Base-by-base conservation (phyloP, 768 basidiomycete species). In the Pleurotus ostreatus region DNA sequence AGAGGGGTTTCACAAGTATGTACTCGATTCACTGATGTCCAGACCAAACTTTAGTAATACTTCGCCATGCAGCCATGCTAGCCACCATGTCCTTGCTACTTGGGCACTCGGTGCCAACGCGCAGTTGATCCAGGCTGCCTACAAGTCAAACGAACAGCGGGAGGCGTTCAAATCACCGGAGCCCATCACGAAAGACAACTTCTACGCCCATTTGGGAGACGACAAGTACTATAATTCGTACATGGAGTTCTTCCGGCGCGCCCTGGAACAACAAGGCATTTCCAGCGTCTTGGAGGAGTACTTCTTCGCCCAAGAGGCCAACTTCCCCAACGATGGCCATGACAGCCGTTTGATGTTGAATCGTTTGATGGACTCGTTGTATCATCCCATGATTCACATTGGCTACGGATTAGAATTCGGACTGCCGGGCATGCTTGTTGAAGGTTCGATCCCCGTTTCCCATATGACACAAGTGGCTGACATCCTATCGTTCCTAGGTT, bases 321-420 rank as follows among this genome's bases (percentile, higher is more conserved):
- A 87, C 55, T 69, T 77, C 45, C 71, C 68, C 13, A n/a, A 39
- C 2, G 38, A 23, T n/a, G 37, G 37, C 0, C 30, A 30, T 11
- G 8, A 3, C 30, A 30, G 8, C 9, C 30, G 30, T 30, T 68
- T 75, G 57, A 84, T 89, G 83, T 62, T 88, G 12, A 75, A 73
- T 44, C 78, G 86, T 9, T 77, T 84, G 59, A 38, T 85, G 13
- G 74, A 74, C 1, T 85, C 83, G 2, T 62, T 86, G 6, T 23
- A 89, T 4, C 88, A 90, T 61, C 82, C 87, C 0, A 55, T 88
- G 40, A 88, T 89, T 45, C 84, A 88, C 60, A 60, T 70, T 2
- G 86, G 84, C 12, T 80, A 81, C 65, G 86, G 85, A 2, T 66
- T 78, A 2, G 88, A 89, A 64, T 88, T 88, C 57, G 72, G 65